phyloP scores from a whole-genome alignment of 2,329 filamentous ascomycete genomes.

The Clathrospora elynae region DNA sequence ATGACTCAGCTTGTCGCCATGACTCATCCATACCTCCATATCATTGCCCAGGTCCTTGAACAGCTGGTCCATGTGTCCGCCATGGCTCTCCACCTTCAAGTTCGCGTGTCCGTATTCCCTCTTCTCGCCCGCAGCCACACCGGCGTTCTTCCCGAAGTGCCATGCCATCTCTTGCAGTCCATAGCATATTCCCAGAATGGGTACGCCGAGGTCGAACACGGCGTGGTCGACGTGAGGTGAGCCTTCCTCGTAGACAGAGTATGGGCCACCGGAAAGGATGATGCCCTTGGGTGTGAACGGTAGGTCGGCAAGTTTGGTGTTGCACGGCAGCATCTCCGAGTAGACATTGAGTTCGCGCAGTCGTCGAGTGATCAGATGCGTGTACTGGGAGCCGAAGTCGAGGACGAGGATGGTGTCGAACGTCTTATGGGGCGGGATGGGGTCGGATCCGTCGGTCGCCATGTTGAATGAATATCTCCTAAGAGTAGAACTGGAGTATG shows the following conservation, averaged over 20 bases:
- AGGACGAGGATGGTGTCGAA: constrained; percentile 73
- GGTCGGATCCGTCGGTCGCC: constrained; percentile 49
- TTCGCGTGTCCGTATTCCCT: constrained; percentile 74
- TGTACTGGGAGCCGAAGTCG: constrained; percentile 75
- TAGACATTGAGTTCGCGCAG: constrained; percentile 81
- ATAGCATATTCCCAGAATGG: constrained; percentile 67
- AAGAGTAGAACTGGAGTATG: constrained; percentile 15
- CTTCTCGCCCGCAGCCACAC: constrained; percentile 68
- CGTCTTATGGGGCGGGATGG: constrained; percentile 55
- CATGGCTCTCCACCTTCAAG: constrained; percentile 64
- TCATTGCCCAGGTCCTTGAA: constrained; percentile 76
- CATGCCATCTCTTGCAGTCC: constrained; percentile 75
- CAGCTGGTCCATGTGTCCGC: constrained; percentile 71
- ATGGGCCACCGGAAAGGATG: constrained; percentile 73
- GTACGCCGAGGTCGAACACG: constrained; percentile 74
- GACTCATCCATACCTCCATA: constrained; percentile 82
- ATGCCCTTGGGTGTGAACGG: constrained; percentile 82
- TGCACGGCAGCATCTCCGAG: constrained; percentile 87
- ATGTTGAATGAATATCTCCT: constrained; percentile 31
- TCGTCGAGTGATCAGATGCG: constrained; percentile 75
- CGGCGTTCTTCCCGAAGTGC: constrained; percentile 64
- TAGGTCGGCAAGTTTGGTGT: constrained; percentile 77
- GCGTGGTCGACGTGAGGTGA: constrained; percentile 81
- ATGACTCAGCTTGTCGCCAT: constrained; percentile 80
- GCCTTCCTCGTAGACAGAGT: constrained; percentile 80